These are phyloP conservation scores for Byssoonygena ceratinophila DNA, from an alignment of 2,329 filamentous ascomycete species.

Conservation along the genomic window DNA sequence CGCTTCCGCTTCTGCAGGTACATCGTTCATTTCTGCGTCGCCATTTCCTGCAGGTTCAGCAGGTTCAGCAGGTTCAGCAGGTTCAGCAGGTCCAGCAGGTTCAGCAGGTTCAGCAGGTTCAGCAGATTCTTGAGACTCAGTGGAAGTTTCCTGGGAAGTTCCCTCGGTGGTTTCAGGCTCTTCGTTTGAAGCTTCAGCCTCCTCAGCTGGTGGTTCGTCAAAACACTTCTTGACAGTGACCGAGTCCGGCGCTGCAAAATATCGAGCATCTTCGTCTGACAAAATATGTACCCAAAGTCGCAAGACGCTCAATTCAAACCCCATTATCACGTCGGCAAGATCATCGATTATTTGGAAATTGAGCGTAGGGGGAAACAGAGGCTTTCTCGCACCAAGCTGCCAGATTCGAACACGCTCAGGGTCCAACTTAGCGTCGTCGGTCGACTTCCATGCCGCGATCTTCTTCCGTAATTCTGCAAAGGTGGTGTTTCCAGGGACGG, in stretches of 20 bases:
- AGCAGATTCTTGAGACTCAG: neutral
- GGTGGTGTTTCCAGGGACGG: slow-evolving; percentile 18
- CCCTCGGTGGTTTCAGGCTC: neutral
- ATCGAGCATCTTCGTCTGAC: slow-evolving; percentile 25
- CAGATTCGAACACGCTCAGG: slow-evolving; percentile 33
- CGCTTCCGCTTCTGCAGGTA: too few species aligned
- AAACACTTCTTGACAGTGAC: neutral
- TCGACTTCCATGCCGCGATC: slow-evolving; percentile 26
- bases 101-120: slow-evolving; percentile 15
- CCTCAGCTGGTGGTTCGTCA: neutral
- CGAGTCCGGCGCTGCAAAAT: neutral
- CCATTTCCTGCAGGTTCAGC: slow-evolving; percentile 15
- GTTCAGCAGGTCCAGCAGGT: slow-evolving; percentile 15
- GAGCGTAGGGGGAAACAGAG: slow-evolving; percentile 26
- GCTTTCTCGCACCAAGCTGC: slow-evolving; percentile 30
- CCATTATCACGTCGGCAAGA: slow-evolving; percentile 23
- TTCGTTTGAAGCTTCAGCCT: neutral
- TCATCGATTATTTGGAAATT: slow-evolving; percentile 29
- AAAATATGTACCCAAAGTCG: slow-evolving; percentile 34
- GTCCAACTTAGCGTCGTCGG: slow-evolving; percentile 19
- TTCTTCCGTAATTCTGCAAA: slow-evolving; percentile 31
- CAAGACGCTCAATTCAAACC: slow-evolving; percentile 22
- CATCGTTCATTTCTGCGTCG: slow-evolving; percentile 15
- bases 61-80: neutral
- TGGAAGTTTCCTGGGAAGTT: neutral